Base-by-base conservation (phyloP, 2,329 filamentous ascomycete species). In the Exophiala xenobiotica region DNA sequence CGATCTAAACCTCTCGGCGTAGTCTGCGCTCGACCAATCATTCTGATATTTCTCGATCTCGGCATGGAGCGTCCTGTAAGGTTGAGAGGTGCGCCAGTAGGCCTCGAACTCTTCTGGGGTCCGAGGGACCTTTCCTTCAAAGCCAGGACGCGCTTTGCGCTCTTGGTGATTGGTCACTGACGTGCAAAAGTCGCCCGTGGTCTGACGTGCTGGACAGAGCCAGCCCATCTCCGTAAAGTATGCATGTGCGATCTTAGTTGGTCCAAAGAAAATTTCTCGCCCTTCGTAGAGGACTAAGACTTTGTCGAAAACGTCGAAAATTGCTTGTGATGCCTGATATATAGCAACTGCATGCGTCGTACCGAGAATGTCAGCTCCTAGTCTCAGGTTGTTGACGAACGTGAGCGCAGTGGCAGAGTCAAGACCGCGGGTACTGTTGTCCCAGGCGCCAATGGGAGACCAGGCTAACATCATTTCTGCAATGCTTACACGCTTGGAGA, bases 401-500 rank as follows among this genome's bases (percentile, higher is more conserved):
- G 81, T 78, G 31, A 83, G 64, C 4, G 81, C 80, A 24, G 75
- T 81, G 2, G 78, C 73, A 11, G 74, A 71, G 56, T 80, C 78
- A 5, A 80, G 67, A 20, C 78, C 78, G 48, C 76, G 64, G 4
- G 74, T 71, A 51, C 72, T 67, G 59, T 79, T 71, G 47, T 77
- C 74, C 74, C 74, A 76, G 29, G 79, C 79, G 0, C 80, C 77
- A 53, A 87, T 65, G 8, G 38, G 24, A 6, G 48, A 20, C 7
- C 39, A 12, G 12, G 39, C 27, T 11, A 51, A 29, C 12, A 40
- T 29, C 6, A 75, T 78, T 60, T 88, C 85, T 4, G 83, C 78
- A 43, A 88, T 86, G 1, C 81, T 85, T 0, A 87, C 83, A 58
- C 85, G 77, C n/a, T n/a, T n/a, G n/a, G n/a, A n/a, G n/a, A n/a